Percentiles rank a stretch among this genome's conserved stretches.
phyloP scores from a whole-genome alignment of 2,329 filamentous ascomycete genomes.

The Colletotrichum ledebouriae region DNA sequence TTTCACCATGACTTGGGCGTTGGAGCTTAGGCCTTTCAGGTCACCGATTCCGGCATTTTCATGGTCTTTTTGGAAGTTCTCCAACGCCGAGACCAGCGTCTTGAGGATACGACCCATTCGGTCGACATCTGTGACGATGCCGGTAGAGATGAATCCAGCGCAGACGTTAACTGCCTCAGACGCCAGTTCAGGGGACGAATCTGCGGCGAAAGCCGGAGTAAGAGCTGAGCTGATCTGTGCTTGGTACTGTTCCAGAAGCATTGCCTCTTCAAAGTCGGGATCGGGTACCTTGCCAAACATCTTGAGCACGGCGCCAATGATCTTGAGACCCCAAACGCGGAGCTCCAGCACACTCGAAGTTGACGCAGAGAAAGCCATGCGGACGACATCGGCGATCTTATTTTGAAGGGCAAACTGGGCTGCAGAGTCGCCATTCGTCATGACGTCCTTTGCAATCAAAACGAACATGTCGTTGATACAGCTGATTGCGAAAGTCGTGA shows the following conservation, averaged over 20 bases:
- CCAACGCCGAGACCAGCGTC: slow-evolving; percentile 88
- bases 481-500: slow-evolving; percentile 92
- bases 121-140: slow-evolving; percentile 96
- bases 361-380: slow-evolving; percentile 97
- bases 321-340: slow-evolving; percentile 90
- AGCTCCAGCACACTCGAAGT: slow-evolving; percentile 93
- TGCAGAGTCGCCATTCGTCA: slow-evolving; percentile 81
- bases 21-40: slow-evolving; percentile 90
- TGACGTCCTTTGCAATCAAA: slow-evolving; percentile 82
- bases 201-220: slow-evolving; percentile 94
- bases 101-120: slow-evolving; percentile 99
- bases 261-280: slow-evolving; percentile 97
- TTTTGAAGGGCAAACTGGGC: slow-evolving; percentile 85
- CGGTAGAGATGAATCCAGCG: slow-evolving; percentile 96
- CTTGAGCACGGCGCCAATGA: slow-evolving; percentile 92
- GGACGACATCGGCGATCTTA: slow-evolving; percentile 90
- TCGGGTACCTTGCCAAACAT: slow-evolving; percentile 97
- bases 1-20: slow-evolving; percentile 98
- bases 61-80: slow-evolving; percentile 87
- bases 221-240: slow-evolving; percentile 97
- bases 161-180: slow-evolving; percentile 98
- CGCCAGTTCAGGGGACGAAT: slow-evolving; percentile 95
- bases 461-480: slow-evolving; percentile 87
- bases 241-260: slow-evolving; percentile 97
- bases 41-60: slow-evolving; percentile 93